phyloP scores from a whole-genome alignment of 257 asterid species.

The Solanum pinnatisectum region DNA sequence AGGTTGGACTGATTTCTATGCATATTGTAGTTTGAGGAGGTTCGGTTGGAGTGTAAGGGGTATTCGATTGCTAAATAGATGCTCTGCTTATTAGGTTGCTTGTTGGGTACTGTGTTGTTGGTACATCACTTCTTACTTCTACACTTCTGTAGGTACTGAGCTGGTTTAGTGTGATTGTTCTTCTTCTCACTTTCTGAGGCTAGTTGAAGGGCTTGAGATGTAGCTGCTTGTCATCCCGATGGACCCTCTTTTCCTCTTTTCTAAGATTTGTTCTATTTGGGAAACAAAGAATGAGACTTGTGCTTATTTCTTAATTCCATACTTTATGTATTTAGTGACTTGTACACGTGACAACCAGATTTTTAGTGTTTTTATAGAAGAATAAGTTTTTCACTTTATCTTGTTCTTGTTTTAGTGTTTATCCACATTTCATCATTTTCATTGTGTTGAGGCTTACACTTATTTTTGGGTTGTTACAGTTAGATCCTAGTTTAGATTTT shows the following conservation, averaged over 20 bases:
- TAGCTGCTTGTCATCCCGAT: not conserved
- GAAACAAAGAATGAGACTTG: not conserved
- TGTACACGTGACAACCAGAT: not conserved
- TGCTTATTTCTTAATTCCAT: too few relatives aligned
- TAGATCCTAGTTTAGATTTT: too few relatives aligned
- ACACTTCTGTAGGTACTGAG: not conserved
- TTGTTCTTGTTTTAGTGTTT: not conserved
- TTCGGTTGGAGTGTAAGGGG: too few relatives aligned
- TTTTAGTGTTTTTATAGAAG: too few relatives aligned
- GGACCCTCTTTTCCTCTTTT: not conserved
- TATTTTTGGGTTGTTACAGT: not conserved
- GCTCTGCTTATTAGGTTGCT: not conserved
- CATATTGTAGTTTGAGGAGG: too few relatives aligned
- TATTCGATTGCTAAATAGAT: not conserved
- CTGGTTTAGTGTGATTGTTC: not conserved
- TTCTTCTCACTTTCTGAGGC: not conserved
- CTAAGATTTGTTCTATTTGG: not conserved
- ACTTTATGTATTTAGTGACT: too few relatives aligned
- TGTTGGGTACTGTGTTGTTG: not conserved
- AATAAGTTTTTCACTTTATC: too few relatives aligned
- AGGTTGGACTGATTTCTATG: not conserved
- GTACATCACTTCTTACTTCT: not conserved
- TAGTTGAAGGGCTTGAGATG: not conserved
- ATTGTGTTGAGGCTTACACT: not conserved
- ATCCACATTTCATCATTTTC: not conserved